phyloP scores from a whole-genome alignment of 768 basidiomycete genomes.

The Rhodotorula diobovata region DNA sequence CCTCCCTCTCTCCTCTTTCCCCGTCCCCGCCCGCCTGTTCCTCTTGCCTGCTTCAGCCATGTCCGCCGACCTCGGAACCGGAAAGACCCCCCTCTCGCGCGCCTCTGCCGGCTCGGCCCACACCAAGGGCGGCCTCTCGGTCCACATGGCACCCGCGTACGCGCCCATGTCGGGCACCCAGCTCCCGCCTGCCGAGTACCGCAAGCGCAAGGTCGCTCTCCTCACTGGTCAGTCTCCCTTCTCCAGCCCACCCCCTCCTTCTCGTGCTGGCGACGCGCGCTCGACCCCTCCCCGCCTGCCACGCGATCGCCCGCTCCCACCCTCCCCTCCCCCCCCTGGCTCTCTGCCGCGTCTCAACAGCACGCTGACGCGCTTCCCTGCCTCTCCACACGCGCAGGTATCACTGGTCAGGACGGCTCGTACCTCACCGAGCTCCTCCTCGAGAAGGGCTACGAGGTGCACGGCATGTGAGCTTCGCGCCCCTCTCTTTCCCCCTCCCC shows the following conservation, averaged over 20 bases:
- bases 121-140: constrained; percentile 29
- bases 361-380: background rate
- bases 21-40: background rate
- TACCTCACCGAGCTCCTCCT: constrained; percentile 67
- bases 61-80: constrained; percentile 22
- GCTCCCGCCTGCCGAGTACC: constrained; percentile 60
- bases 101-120: background rate
- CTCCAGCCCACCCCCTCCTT: background rate
- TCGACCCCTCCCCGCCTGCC: background rate
- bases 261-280: constrained; percentile 3
- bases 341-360: background rate
- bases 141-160: constrained; percentile 19
- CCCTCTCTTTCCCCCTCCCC: background rate
- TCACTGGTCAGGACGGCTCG: constrained; percentile 94
- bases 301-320: background rate
- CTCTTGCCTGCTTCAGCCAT: too few species aligned
- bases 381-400: constrained; percentile 55
- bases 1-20: background rate
- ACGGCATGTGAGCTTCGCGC: constrained; percentile 44
- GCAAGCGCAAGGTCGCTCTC: constrained; percentile 85
- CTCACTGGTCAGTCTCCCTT: constrained; percentile 67
- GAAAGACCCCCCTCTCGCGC: constrained; percentile 18
- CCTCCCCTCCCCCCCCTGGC: too few species aligned
- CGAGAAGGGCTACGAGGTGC: constrained; percentile 50
- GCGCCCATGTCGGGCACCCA: constrained; percentile 11